Base-by-base conservation (phyloP, 2,329 filamentous ascomycete species). In the Trichoderma oligosporum region DNA sequence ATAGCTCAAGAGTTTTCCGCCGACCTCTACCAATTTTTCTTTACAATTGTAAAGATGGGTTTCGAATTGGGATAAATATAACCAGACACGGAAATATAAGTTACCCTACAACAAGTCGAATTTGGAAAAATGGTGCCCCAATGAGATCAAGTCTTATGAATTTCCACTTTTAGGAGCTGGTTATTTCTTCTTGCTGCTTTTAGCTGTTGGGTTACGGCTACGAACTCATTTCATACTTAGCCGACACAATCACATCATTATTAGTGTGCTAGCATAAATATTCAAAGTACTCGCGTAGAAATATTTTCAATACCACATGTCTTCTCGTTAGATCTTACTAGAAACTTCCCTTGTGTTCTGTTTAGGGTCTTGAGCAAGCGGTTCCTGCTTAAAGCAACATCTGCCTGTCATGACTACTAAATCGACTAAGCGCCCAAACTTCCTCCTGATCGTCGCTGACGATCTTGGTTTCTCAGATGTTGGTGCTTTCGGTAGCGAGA, bases 401-500 rank as follows among this genome's bases (percentile, higher is more conserved):
- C 20, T 25, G 11, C 8, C 12, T 14, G 18, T 4, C 3, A 6
- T 2, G 11, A 22, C 5, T 5, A 54, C 44, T 38, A 20, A 7
- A n/a, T 2, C 38, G 2, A 35, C 12, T 5, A 54, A 54, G 35
- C 76, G 64, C 14, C 69, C 68, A 12, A 72, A 71, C 55, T 70
- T 71, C 51, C 61, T 72, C 4, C 58, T 71, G 46, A 67, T 71
- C 18, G 67, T 72, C 7, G 70, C 69, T 2, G 70, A 71, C 56
- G 51, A 71, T 54, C 64, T 71, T 4, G 68, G 69, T 24, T 72
- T 68, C 56, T 66, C 62, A 45, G 70, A 72, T 49, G 58, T 65
- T 9, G 62, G 63, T 5, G 65, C 64, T 41, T 72, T 66, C 29
- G 68, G 69, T 36, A 62, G 62, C 12, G 70, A 72, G 55, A 72